Evolutionary conservation across 2,329 filamentous ascomycete genomes (phyloP).

Genomic region (Aspergillus sp.): DNA sequence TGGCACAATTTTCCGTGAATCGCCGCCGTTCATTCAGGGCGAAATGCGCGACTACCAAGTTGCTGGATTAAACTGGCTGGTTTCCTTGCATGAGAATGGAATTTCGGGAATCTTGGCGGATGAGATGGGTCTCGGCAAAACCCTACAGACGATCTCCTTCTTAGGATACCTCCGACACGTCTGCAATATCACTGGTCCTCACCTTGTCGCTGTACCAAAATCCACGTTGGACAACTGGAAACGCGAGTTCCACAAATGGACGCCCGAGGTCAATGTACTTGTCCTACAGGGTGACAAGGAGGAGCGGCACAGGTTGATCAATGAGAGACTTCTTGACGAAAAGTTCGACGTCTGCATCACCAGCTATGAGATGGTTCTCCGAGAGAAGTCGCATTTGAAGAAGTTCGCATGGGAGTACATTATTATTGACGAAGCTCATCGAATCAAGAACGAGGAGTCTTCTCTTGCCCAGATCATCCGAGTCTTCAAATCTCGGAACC

Average conservation of each 20-base stretch:
- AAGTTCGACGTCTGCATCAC: slow-evolving; percentile 98
- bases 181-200: slow-evolving; percentile 85
- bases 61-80: slow-evolving; percentile 94
- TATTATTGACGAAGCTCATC: slow-evolving; percentile 96
- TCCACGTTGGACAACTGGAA: slow-evolving; percentile 99
- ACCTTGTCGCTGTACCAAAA: slow-evolving; percentile 91
- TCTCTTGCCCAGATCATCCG: slow-evolving; percentile 96
- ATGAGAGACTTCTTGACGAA: slow-evolving; percentile 87
- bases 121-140: slow-evolving; percentile 99
- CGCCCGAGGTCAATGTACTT: slow-evolving; percentile 90
- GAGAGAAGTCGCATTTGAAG: slow-evolving; percentile 91
- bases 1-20: slow-evolving; percentile 91
- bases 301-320: slow-evolving; percentile 84
- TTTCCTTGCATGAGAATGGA: slow-evolving; percentile 96
- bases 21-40: slow-evolving; percentile 84
- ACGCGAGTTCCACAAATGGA: slow-evolving; percentile 91
- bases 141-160: slow-evolving; percentile 95
- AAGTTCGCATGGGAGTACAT: slow-evolving; percentile 99
- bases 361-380: slow-evolving; percentile 97
- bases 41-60: slow-evolving; percentile 97
- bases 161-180: slow-evolving; percentile 92
- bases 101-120: slow-evolving; percentile 97
- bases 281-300: slow-evolving; percentile 96
- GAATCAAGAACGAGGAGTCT: slow-evolving; percentile 99
- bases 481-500: slow-evolving; percentile 92